Conservation (phyloP, 768 basidiomycete genomes). For the Kwoniella sp. region DNA sequence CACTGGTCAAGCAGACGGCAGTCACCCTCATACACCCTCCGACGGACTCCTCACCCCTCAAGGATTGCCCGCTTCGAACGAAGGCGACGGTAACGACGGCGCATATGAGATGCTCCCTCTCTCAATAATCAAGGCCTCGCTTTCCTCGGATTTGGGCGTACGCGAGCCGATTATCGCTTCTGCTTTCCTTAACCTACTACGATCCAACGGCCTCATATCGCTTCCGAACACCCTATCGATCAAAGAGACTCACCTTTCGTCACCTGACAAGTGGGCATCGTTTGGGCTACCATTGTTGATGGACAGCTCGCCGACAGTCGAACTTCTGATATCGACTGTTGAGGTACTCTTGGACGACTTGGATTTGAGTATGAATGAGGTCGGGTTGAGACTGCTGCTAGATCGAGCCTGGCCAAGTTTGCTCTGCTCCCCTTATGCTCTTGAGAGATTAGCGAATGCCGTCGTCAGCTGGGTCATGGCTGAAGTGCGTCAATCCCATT, state of each 20-base stretch:
- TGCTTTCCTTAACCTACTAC: conserved; percentile 65
- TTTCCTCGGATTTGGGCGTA: conserved; percentile 66
- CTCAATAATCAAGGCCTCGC: conserved; percentile 65
- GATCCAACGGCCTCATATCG: conserved; percentile 63
- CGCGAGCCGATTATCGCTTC: conserved; percentile 63
- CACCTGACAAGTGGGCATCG: conserved; percentile 58
- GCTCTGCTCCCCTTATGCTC: conserved; percentile 71
- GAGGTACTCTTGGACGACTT: conserved; percentile 72
- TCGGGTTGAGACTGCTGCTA: conserved; percentile 69
- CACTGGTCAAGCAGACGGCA: conserved; percentile 20
- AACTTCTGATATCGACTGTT: conserved; percentile 69
- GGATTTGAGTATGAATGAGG: conserved; percentile 73
- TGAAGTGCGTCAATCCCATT: conserved; percentile 61
- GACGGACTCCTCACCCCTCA: conserved; percentile 25
- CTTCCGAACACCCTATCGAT: conserved; percentile 17
- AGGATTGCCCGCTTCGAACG: conserved; percentile 24
- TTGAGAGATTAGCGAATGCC: conserved; percentile 65
- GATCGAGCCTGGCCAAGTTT: conserved; percentile 75
- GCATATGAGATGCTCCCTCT: conserved; percentile 65
- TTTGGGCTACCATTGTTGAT: conserved; percentile 74
- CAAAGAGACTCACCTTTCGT: neutral
- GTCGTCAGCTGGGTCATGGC: conserved; percentile 72
- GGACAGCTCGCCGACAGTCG: conserved; percentile 72
- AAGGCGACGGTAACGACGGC: conserved; percentile 56
- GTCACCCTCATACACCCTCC: conserved; percentile 10